A percentile compares a stretch with the other conserved stretches of the same genome.
Evolutionary conservation across 2,329 filamentous ascomycete genomes (phyloP).

Genomic region (Pseudohalonectria lignicola): DNA sequence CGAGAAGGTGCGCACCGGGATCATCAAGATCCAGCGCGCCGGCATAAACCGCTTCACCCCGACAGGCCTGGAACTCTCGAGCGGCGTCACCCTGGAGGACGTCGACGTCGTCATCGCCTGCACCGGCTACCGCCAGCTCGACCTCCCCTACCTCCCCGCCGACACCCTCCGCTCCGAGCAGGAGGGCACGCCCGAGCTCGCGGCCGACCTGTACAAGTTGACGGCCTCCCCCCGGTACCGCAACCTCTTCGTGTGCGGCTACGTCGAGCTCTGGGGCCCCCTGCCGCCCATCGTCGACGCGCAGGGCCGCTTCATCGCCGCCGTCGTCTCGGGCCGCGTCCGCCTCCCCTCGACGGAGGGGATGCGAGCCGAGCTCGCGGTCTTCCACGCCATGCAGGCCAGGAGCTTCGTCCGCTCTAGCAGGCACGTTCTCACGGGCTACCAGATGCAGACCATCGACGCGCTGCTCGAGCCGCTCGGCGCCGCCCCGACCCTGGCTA

Average conservation of each 20-base stretch:
- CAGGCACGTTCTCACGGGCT: constrained; percentile 16
- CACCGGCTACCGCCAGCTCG: constrained; percentile 18
- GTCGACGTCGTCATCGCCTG: constrained; percentile 20
- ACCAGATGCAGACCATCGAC: constrained; percentile 20
- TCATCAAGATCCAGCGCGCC: constrained; percentile 20
- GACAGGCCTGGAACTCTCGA: constrained; percentile 15
- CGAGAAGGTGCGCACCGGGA: constrained; percentile 19
- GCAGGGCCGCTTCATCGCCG: constrained; percentile 21
- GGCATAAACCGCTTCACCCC: constrained; percentile 17
- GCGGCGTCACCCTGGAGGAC: constrained; percentile 14
- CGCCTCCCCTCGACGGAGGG: constrained; percentile 13
- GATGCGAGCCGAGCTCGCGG: constrained; percentile 15
- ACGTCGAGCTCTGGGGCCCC: constrained; percentile 19
- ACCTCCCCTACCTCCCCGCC: constrained; percentile 16
- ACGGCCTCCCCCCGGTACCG: constrained; percentile 16
- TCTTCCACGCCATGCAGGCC: constrained; percentile 14
- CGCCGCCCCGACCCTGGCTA: constrained; percentile 17
- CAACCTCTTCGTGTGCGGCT: constrained; percentile 22
- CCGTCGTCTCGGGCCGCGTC: constrained; percentile 15
- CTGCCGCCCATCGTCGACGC: constrained; percentile 19
- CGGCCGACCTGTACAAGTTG: constrained; percentile 20
- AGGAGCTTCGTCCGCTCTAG: constrained; percentile 18
- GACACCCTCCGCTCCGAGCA: constrained; percentile 11
- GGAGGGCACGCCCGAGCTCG: constrained; percentile 8
- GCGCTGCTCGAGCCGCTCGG: constrained; percentile 19